Evolutionary conservation across 306 rosid species (phyloP), one percentile per base, ranked within the genome.

Genomic region (Lathyrus oleraceus): DNA sequence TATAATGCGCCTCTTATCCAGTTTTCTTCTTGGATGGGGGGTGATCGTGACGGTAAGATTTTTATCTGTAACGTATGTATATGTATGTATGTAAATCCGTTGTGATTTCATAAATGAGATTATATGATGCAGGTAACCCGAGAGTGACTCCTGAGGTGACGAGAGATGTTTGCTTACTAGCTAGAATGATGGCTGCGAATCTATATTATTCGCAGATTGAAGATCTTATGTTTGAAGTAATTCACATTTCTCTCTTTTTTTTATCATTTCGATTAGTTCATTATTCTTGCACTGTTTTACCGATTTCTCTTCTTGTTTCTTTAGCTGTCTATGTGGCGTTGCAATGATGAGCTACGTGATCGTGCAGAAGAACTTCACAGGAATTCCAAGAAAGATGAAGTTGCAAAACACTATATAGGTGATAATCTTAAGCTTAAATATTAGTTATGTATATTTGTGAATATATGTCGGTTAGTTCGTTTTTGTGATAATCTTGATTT

Each of bases 21-120:
- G 44, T 95, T 95, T 76, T 91, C 99, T 17, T 95, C 99, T 67
- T 95, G 99, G 99, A 95, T 95, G 99, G 99, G 99, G 51, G 99
- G 99, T 76, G 99, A 95, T 67, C 99, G 99, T 56, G 99, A 95
- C 77, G 99, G 99, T 95, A 91, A 23, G 67, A 3, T 60, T 56
- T 71, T 73, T 73, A 59, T 61, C 14, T 40, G 13, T 20, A 20
- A 32, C 10, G 21, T 1, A 60, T 57, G 1, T 58, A 28, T 57
- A 57, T 12, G 61, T 23, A 54, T 54, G 5, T 27, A 57, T 9
- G 3, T 13, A 28, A 25, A 57, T 27, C 10, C 39, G n/a, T 27
- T 14, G 2, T 27, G 62, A 53, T 53, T 53, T 53, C 5, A 4
- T 10, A 53, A 11, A 20, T 10, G 35, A 23, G n/a, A 53, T 20